A percentile compares a stretch with the other conserved stretches of the same genome.
phyloP scores from a whole-genome alignment of 2,329 filamentous ascomycete genomes.

The Fusarium sp. region DNA sequence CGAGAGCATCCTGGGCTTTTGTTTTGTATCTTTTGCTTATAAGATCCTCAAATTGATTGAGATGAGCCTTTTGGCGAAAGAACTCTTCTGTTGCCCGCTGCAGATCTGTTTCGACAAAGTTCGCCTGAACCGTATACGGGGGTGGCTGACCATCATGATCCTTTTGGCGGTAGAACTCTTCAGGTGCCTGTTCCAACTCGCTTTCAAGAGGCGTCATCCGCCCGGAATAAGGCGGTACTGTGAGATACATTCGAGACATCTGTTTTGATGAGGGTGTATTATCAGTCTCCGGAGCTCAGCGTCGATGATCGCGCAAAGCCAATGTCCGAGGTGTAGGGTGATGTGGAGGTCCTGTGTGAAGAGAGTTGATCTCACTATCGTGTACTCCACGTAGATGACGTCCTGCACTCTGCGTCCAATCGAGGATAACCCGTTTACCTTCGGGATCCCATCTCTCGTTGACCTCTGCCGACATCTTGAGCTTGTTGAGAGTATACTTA shows the following conservation, averaged over 20 bases:
- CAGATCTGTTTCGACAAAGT: background rate
- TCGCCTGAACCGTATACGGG: background rate
- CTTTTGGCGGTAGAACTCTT: background rate
- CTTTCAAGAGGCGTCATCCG: rapidly evolving
- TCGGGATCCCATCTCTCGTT: background rate
- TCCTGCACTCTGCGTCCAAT: background rate
- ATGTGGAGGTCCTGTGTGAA: background rate
- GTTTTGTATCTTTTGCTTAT: background rate
- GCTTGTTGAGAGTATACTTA: background rate
- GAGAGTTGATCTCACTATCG: background rate
- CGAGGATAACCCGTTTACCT: background rate
- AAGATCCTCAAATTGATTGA: background rate
- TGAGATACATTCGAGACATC: background rate
- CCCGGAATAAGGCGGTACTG: background rate
- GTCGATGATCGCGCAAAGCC: background rate
- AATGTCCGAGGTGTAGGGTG: background rate
- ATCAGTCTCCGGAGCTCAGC: background rate
- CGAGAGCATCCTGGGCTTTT: rapidly evolving
- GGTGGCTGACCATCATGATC: background rate
- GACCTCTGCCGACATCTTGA: background rate
- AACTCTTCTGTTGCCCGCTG: background rate
- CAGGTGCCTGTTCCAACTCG: background rate
- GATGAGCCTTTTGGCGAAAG: background rate
- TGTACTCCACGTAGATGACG: rapidly evolving
- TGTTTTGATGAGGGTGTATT: background rate